Percentiles rank a stretch among this genome's conserved stretches.
Conservation (phyloP, 768 basidiomycete species). For the Postia placenta region DNA sequence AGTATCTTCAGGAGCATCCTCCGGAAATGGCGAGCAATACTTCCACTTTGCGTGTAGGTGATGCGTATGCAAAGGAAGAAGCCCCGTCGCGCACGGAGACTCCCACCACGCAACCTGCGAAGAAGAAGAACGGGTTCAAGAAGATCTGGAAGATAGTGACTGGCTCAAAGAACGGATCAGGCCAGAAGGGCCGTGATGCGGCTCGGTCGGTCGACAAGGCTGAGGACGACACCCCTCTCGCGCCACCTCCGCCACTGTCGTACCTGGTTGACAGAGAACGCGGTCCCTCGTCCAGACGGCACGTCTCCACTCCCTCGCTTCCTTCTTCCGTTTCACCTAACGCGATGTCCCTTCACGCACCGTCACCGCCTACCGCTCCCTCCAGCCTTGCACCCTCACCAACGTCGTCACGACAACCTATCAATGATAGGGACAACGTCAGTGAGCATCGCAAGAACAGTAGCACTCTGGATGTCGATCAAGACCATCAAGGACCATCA, state of each 20-base stretch:
- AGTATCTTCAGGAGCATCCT: conserved; percentile 17
- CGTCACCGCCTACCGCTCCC: conserved; percentile 71
- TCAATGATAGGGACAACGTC: conserved; percentile 43
- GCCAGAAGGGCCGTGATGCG: conserved; percentile 24
- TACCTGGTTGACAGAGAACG: conserved; percentile 66
- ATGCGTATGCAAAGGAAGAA: conserved; percentile 17
- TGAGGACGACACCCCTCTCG: conserved; percentile 73
- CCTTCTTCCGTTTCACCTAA: conserved; percentile 55
- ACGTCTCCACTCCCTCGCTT: conserved; percentile 65
- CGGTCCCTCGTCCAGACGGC: conserved; percentile 43
- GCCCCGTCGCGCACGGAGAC: conserved; percentile 9
- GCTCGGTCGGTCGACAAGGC: conserved; percentile 36
- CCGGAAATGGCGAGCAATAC: conserved; percentile 22
- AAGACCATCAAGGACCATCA: conserved; percentile 28
- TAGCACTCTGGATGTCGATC: conserved; percentile 35
- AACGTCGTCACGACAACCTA: conserved; percentile 62
- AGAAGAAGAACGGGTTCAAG: conserved; percentile 72
- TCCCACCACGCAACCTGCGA: conserved; percentile 22
- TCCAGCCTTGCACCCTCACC: conserved; percentile 74
- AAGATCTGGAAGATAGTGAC: conserved; percentile 82
- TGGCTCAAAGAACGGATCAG: conserved; percentile 39
- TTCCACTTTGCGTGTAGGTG: conserved; percentile 20
- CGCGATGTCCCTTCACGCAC: conserved; percentile 48
- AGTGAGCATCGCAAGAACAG: conserved; percentile 38
- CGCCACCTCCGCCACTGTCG: conserved; percentile 87